phyloP scores from a whole-genome alignment of 2,329 filamentous ascomycete species.

The Alternaria solani region DNA sequence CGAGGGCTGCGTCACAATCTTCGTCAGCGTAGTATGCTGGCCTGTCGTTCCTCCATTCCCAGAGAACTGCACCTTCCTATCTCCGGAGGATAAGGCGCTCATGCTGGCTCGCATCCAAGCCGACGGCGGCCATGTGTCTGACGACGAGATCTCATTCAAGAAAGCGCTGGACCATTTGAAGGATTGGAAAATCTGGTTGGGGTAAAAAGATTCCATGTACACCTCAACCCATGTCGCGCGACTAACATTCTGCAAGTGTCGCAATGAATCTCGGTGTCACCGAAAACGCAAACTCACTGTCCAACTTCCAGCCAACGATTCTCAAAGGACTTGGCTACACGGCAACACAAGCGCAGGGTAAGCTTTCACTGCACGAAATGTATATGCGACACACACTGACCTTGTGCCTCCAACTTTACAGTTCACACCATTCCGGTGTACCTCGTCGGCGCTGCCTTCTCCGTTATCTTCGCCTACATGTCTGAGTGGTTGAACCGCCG shows the following conservation, averaged over 20 bases:
- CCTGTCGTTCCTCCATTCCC: slow-evolving; percentile 62
- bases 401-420: too few species aligned
- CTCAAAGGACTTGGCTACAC: slow-evolving; percentile 47
- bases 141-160: slow-evolving; percentile 58
- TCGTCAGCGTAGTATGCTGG: slow-evolving; percentile 57
- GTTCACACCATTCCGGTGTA: slow-evolving; percentile 49
- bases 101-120: slow-evolving; percentile 60
- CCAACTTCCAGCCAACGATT: slow-evolving; percentile 49
- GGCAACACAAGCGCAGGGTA: slow-evolving; percentile 39
- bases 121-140: slow-evolving; percentile 56
- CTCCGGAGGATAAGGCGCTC: slow-evolving; percentile 59
- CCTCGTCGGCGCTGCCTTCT: slow-evolving; percentile 39
- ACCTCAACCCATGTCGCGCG: too few species aligned
- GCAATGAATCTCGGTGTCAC: slow-evolving; percentile 40
- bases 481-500: slow-evolving; percentile 38
- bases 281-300: slow-evolving; percentile 44
- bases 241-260: slow-evolving; percentile 19
- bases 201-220: not conserved
- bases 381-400: too few species aligned
- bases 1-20: slow-evolving; percentile 61
- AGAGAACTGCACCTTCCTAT: slow-evolving; percentile 59
- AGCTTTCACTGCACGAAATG: too few species aligned
- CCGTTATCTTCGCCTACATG: slow-evolving; percentile 40
- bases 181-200: slow-evolving; percentile 66
- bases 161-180: slow-evolving; percentile 53